Conservation (phyloP, 2,329 filamentous ascomycete genomes). For the Verticillium alfalfae region DNA sequence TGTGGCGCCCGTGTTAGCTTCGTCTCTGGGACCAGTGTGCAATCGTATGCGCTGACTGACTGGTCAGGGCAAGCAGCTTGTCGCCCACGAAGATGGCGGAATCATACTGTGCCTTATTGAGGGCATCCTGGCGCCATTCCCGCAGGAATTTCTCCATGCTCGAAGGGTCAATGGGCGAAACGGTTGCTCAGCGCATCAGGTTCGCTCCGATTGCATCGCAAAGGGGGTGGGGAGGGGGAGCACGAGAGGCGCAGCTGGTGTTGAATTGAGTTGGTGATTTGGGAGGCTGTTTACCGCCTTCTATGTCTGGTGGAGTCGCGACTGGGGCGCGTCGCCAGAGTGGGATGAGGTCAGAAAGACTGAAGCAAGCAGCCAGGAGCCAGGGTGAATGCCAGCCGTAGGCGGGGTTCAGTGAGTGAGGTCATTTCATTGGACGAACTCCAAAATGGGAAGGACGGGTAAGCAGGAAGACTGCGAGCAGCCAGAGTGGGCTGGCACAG, state of each 20-base stretch:
- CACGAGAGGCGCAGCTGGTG: not conserved
- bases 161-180: not conserved
- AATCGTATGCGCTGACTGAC: conserved; percentile 45
- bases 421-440: not conserved
- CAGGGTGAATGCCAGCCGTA: not conserved
- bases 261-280: not conserved
- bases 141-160: conserved; percentile 88
- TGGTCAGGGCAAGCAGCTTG: conserved; percentile 90
- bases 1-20: conserved; percentile 1
- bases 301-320: not conserved
- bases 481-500: not conserved
- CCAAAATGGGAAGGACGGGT: not conserved
- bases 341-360: not conserved
- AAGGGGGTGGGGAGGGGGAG: not conserved
- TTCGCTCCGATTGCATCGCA: not conserved
- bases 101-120: conserved; percentile 94
- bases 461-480: not conserved
- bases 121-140: conserved; percentile 90
- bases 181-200: not conserved
- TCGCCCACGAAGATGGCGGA: conserved; percentile 96
- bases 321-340: not conserved
- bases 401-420: not conserved
- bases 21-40: conserved; percentile 3
- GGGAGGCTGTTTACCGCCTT: not conserved
- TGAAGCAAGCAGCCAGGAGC: not conserved